Evolutionary conservation across 2,329 filamentous ascomycete genomes (phyloP), one percentile per base, ranked within the genome.

Genomic region (Trichoderma endophyticum): DNA sequence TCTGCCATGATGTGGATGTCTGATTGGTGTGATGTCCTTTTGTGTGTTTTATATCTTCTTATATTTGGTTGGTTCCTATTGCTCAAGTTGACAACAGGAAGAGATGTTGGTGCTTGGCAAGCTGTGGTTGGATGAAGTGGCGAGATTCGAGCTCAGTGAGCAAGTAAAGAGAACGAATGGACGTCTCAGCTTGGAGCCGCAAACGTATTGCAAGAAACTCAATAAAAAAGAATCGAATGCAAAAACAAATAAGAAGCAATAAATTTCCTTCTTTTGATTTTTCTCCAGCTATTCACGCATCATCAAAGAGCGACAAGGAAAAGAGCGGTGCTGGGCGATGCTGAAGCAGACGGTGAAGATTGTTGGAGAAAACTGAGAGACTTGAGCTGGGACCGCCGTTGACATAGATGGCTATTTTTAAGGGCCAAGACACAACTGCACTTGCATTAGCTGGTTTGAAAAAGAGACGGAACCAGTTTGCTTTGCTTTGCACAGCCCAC

Each of bases 1-100:
- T 91, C 89, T 8, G 88, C 84, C 89, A 91, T 91, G 72, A 65
- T 74, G 43, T 15, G 30, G 5, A 51, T 24, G n/a, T 24, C 4
- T 24, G n/a, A 30, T 32, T 32, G 56, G 12, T 32, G 30, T 60
- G n/a, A 21, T 15, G 11, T 21, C 14, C 21, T 6, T 6, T 24
- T 32, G 5, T 32, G 8, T 51, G 4, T 1, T 15, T n/a, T 34
- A 0, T 32, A 28, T 32, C 26, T 26, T 6, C 8, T 3, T 26
- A 1, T 54, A 7, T 32, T 30, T 43, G 4, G 1, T 24, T n/a
- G 2, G 6, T 63, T 18, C 15, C 43, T n/a, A 32, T 18, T 5
- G n/a, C 30, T 39, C 11, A 66, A 30, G 54, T 12, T n/a, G 51
- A 32, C 11, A 30, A 48, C 12, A 30, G 26, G 26, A 64, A 9